Evolutionary conservation across 2,329 filamentous ascomycete genomes (phyloP).

Genomic region (Fusarium sublunatum): DNA sequence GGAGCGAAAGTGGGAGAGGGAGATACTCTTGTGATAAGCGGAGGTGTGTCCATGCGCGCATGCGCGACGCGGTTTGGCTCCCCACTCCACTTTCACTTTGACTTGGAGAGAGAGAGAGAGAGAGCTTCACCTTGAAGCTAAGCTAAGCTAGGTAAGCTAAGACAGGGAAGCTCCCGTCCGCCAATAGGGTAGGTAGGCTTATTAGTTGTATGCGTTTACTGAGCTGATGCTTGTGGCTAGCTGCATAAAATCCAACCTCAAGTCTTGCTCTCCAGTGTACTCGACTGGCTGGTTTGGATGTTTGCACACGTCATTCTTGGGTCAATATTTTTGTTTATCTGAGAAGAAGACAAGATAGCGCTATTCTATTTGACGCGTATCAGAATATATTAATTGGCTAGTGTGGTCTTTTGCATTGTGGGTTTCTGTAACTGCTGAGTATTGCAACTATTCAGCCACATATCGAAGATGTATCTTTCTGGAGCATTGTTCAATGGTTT

Average conservation of each 20-base stretch:
- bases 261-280: background rate
- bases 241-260: conserved; percentile 22
- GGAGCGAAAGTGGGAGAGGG: conserved; percentile 35
- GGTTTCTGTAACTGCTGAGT: background rate
- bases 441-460: no score
- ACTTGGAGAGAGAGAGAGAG: conserved; percentile 15
- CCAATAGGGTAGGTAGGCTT: conserved; percentile 21
- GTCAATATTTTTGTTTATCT: background rate
- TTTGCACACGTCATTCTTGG: conserved; percentile 24
- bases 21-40: conserved; percentile 39
- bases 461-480: no score
- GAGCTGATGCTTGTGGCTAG: conserved; percentile 22
- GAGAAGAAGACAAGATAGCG: background rate
- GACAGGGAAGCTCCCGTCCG: conserved; percentile 15
- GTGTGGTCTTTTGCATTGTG: no score
- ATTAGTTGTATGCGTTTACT: conserved; percentile 16
- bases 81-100: conserved; percentile 23
- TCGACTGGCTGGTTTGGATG: conserved; percentile 1
- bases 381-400: background rate
- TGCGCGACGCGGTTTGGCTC: conserved; percentile 42
- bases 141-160: conserved; percentile 7
- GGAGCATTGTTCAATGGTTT: background rate
- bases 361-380: background rate
- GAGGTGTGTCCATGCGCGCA: conserved; percentile 39
- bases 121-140: background rate